phyloP scores from a whole-genome alignment of 2,329 filamentous ascomycete species.

The Helicocarpus griseus region DNA sequence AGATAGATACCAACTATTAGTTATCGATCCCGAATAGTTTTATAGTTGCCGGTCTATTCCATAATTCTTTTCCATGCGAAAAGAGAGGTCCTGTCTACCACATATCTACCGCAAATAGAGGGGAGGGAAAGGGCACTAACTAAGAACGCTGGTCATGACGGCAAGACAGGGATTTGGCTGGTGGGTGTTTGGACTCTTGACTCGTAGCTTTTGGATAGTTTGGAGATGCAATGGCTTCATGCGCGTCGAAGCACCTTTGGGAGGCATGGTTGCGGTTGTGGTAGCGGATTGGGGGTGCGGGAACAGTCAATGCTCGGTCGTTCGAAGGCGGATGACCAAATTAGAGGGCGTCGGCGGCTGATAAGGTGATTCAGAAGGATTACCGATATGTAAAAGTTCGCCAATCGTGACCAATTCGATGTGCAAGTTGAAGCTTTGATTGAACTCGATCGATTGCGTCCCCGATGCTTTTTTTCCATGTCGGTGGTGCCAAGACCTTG shows the following conservation, averaged over 20 bases:
- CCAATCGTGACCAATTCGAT: too few relatives aligned
- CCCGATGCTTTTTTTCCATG: not conserved
- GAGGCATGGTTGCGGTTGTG: conserved; percentile 29
- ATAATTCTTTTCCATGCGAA: too few relatives aligned
- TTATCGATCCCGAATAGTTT: too few relatives aligned
- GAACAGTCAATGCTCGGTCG: not conserved
- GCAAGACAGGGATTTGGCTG: conserved; percentile 55
- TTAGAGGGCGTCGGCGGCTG: not conserved
- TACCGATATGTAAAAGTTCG: too few relatives aligned
- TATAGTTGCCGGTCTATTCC: too few relatives aligned
- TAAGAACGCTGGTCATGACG: conserved; percentile 57
- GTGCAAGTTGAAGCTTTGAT: not conserved
- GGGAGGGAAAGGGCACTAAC: conserved; percentile 34
- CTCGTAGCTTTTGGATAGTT: conserved; percentile 46
- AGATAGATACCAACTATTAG: not conserved
- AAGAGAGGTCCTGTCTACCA: too few relatives aligned
- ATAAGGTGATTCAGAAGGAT: too few relatives aligned
- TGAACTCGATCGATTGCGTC: not conserved
- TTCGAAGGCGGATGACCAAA: not conserved
- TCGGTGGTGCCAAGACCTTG: not conserved
- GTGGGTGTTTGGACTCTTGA: conserved; percentile 51
- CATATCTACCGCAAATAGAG: conserved; percentile 20
- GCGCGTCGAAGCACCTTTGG: conserved; percentile 34
- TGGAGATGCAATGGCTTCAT: conserved; percentile 38
- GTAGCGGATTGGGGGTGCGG: not conserved